A percentile compares a stretch with the other conserved stretches of the same genome.
These are phyloP conservation scores for Cystoderma amianthinum DNA, from an alignment of 768 basidiomycete species.

Conservation along the genomic window DNA sequence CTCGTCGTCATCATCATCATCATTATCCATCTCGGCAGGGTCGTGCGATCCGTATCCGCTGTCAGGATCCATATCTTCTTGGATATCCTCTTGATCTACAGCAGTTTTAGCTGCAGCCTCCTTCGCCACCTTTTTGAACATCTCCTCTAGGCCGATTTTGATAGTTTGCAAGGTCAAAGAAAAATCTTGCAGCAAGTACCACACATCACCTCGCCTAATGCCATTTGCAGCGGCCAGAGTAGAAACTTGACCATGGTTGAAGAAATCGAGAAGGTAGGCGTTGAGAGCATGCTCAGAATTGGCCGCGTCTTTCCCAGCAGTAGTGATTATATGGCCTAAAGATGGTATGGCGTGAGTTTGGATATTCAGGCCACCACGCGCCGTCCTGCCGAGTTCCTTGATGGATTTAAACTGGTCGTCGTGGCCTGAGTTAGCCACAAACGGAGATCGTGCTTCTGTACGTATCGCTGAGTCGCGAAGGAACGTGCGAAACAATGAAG, in stretches of 20 bases:
- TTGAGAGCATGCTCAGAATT: constrained; percentile 33
- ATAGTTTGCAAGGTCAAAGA: constrained; percentile 40
- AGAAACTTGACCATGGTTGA: constrained; percentile 50
- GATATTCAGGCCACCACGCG: constrained; percentile 45
- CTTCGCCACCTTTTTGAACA: constrained; percentile 22
- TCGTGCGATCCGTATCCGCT: too few species aligned
- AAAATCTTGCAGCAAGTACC: constrained; percentile 61
- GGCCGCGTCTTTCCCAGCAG: too few species aligned
- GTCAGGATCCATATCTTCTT: constrained; percentile 8
- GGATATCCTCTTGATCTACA: constrained; percentile 3
- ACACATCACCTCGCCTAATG: constrained; percentile 56
- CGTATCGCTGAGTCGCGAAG: too few species aligned
- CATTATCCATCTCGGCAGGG: constrained; percentile 9
- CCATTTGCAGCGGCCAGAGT: constrained; percentile 46
- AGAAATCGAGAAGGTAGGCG: constrained; percentile 66
- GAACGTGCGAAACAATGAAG: too few species aligned
- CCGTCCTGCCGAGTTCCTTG: constrained; percentile 43
- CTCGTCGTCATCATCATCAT: constrained; percentile 17
- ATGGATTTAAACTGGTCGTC: constrained; percentile 45
- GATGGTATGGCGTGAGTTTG: constrained; percentile 59
- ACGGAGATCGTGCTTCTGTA: constrained; percentile 52
- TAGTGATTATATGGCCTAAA: constrained; percentile 26
- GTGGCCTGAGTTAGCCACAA: constrained; percentile 66
- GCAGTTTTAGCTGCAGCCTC: neutral
- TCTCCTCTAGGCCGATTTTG: constrained; percentile 39